Base-by-base conservation (phyloP, 2,329 filamentous ascomycete species). In the Colletotrichum theobromicola region DNA sequence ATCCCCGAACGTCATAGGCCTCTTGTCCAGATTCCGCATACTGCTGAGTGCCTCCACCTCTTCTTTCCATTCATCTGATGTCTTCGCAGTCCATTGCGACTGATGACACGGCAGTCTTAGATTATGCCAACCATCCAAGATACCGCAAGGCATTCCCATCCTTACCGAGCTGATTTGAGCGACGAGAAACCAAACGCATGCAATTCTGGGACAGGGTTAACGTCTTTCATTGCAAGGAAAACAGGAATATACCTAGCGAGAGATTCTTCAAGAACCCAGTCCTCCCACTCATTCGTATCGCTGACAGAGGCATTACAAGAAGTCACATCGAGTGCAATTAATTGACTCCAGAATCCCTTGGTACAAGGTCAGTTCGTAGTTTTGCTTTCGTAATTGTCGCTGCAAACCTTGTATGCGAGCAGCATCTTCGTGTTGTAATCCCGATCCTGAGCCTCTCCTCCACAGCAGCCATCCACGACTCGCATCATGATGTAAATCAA, bases 401-500 rank as follows among this genome's bases (percentile, higher is more conserved):
- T 7, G 35, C 18, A 24, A 28, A 75, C 70, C 65, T 57, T 35
- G 55, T 73, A 74, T 26, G 70, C 65, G 4, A 66, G 26, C n/a
- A 75, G 35, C 64, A 75, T 70, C 8, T 28, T n/a, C 5, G 37
- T 53, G 5, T 72, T 72, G n/a, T 72, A 72, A 3, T 74, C 37
- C 7, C 60, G 34, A 37, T 62, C 10, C 16, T 63, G 58, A 12
- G 18, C 7, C 6, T 34, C 16, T 13, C 28, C 13, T 8, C n/a
- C 35, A 10, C 58, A 66, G 8, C 58, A 66, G 18, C 70, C 61
- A 32, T 70, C 70, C 12, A 75, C 64, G 10, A 74, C 26, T 10
- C 74, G 65, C 74, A 75, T 75, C 10, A 67, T 75, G 46, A 75
- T 67, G 34, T 75, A 75, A 5, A 75, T 74, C 10, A 75, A 4